Percentiles rank a stretch among this genome's conserved stretches.
phyloP scores from a whole-genome alignment of 140 eudicot species.

The Bidens hawaiensis region DNA sequence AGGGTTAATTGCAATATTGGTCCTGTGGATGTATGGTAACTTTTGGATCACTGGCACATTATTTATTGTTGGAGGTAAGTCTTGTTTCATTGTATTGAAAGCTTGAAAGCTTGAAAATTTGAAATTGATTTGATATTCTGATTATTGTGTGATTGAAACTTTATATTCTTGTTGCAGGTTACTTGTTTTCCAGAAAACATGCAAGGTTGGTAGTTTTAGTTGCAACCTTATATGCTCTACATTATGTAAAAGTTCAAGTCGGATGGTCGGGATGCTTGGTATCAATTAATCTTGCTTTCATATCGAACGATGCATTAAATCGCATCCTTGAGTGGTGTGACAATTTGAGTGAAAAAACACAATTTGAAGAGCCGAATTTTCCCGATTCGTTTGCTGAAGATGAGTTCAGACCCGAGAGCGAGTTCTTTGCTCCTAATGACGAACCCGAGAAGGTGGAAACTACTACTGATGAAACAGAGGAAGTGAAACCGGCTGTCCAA shows the following conservation, averaged over 20 bases:
- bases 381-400: constrained; percentile 61
- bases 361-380: constrained; percentile 58
- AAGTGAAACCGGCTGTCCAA: constrained; percentile 44
- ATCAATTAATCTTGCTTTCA: constrained; percentile 71
- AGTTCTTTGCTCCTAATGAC: constrained; percentile 52
- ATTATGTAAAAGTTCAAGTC: constrained; percentile 68
- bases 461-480: constrained; percentile 43
- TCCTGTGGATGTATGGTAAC: constrained; percentile 98
- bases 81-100: neutral
- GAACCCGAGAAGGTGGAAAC: constrained; percentile 50
- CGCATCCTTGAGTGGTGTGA: constrained; percentile 82
- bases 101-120: neutral
- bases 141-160: neutral
- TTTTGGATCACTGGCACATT: constrained; percentile 92
- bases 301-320: constrained; percentile 67
- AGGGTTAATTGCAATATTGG: constrained; percentile 76
- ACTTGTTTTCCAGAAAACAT: constrained; percentile 81
- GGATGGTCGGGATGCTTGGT: constrained; percentile 89
- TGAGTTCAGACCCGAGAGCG: constrained; percentile 50
- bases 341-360: constrained; percentile 63
- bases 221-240: constrained; percentile 73
- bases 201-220: constrained; percentile 83
- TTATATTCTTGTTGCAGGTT: constrained; percentile 45
- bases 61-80: constrained; percentile 87
- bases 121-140: neutral